phyloP scores from a whole-genome alignment of 169 alveolate genomes.

The Cyclospora cayetanensis region DNA sequence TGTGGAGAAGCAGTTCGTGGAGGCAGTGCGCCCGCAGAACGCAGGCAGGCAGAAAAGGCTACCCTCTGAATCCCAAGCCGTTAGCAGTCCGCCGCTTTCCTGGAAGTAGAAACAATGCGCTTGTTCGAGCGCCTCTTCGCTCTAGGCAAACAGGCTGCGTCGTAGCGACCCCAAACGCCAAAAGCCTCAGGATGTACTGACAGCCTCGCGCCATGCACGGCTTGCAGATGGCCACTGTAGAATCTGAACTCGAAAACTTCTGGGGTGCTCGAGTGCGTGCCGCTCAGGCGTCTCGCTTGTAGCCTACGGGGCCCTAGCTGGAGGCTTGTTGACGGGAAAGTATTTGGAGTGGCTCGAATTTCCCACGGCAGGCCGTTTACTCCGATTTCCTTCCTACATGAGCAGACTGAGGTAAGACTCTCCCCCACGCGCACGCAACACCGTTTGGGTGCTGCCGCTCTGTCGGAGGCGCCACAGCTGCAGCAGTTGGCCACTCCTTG shows the following conservation, averaged over 20 bases:
- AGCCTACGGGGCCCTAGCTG: conserved; percentile 88
- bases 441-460: too few relatives aligned
- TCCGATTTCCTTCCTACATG: conserved; percentile 87
- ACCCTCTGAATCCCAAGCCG: neutral
- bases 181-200: too few relatives aligned
- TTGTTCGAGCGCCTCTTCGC: too few relatives aligned
- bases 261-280: neutral
- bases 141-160: too few relatives aligned
- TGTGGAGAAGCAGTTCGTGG: conserved; percentile 87
- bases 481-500: neutral
- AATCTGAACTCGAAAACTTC: too few relatives aligned
- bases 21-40: conserved; percentile 85
- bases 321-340: conserved; percentile 87
- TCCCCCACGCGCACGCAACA: neutral
- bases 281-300: conserved; percentile 75
- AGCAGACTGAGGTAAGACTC: conserved; percentile 76
- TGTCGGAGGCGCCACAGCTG: neutral
- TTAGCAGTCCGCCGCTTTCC: neutral
- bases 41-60: conserved; percentile 72
- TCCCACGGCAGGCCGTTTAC: conserved; percentile 85
- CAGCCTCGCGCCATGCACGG: too few relatives aligned
- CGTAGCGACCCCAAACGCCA: too few relatives aligned
- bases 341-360: conserved; percentile 84
- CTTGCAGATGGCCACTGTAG: too few relatives aligned
- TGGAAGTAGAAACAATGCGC: too few relatives aligned